Evolutionary conservation across 257 asterid genomes (phyloP).

Genomic region (Gentiana straminea): DNA sequence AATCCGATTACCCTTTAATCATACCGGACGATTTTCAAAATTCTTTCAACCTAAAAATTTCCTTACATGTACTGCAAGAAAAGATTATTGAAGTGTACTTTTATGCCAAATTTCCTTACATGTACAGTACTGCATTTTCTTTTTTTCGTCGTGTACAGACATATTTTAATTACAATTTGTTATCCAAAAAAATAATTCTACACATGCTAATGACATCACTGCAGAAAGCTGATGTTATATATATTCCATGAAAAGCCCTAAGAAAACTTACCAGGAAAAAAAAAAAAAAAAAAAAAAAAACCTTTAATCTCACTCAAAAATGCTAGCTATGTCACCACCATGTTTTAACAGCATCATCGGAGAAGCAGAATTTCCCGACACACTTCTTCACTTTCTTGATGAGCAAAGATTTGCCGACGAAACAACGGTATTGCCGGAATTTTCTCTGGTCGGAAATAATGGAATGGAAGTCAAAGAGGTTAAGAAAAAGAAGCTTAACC

Average conservation of each 20-base stretch:
- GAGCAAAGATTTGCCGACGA: background rate
- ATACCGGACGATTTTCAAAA: too few species aligned
- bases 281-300: background rate
- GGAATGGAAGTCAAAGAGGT: slow-evolving; percentile 3
- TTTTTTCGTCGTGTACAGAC: too few species aligned
- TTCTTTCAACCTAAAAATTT: too few species aligned
- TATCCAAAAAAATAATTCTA: too few species aligned
- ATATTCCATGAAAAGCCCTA: background rate
- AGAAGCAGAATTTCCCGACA: slow-evolving; percentile 9
- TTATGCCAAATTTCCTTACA: too few species aligned
- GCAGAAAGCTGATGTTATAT: background rate
- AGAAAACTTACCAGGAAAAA: too few species aligned
- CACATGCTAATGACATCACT: background rate
- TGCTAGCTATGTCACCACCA: slow-evolving; percentile 4
- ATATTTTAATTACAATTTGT: too few species aligned
- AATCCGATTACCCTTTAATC: too few species aligned
- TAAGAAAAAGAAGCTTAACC: slow-evolving; percentile 42
- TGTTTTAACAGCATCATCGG: background rate
- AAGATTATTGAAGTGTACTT: too few species aligned
- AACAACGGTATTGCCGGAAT: too few species aligned
- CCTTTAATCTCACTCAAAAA: background rate
- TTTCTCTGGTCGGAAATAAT: background rate
- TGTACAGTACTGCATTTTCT: too few species aligned
- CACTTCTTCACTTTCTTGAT: background rate
- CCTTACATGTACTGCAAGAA: too few species aligned